phyloP scores from a whole-genome alignment of 192 early-diverging fungal genomes.

The Cetraspora pellucida region DNA sequence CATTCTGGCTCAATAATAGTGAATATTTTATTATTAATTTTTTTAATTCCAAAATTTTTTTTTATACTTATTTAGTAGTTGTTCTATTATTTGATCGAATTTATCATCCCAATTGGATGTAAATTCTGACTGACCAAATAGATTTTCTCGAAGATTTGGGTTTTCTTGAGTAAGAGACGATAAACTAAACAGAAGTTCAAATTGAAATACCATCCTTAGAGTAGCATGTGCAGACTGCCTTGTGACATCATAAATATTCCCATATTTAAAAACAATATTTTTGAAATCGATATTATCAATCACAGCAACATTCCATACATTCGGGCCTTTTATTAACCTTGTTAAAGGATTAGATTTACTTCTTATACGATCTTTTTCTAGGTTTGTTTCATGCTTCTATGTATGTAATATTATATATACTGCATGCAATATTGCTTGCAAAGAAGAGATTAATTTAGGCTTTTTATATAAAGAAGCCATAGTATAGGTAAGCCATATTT shows the following conservation, averaged over 20 bases:
- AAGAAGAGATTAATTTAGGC: background rate
- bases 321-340: background rate
- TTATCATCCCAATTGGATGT: background rate
- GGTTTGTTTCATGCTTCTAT: background rate
- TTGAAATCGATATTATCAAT: constrained; percentile 29
- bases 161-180: background rate
- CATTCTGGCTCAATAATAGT: background rate
- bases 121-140: background rate
- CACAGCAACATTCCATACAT: constrained; percentile 19
- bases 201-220: constrained; percentile 1
- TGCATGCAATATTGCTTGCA: background rate
- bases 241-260: constrained; percentile 16
- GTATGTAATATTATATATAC: background rate
- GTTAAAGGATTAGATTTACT: background rate
- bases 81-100: background rate
- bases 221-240: background rate
- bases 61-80: background rate
- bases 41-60: background rate
- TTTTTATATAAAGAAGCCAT: background rate
- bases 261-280: background rate
- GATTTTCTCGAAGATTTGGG: background rate
- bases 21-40: background rate
- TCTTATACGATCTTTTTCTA: constrained; percentile 9
- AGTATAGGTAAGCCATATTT: background rate
- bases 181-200: background rate